Base-by-base conservation (phyloP, 2,329 filamentous ascomycete genomes). In the Claviceps africana region DNA sequence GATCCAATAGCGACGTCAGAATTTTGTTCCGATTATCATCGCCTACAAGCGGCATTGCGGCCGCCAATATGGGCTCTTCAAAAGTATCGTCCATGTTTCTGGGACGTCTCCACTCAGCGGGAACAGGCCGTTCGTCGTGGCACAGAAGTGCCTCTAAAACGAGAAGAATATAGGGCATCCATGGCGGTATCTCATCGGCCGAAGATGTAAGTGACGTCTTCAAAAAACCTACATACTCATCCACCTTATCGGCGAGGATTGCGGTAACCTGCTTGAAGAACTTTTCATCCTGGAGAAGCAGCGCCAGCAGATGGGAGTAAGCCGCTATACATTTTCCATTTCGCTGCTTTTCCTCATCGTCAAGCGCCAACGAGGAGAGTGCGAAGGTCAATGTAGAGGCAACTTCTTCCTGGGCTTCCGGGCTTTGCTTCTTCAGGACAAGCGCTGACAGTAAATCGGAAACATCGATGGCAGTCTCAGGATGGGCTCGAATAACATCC, bases 111-210 rank as follows among this genome's bases (percentile, higher is more conserved):
- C 88, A 95, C 56, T 78, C 74, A 28, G 86, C 83, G 54, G 86
- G 79, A 4, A 78, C 72, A 3, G 90, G 89, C 57, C 91, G 83
- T 60, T 88, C 84, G 65, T 97, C 93, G 60, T 95, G 86, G 15
- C 86, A 85, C n/a, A 98, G 73, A 33, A 97, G 74, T 51, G 86
- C 86, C 72, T 99, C 93, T 48, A 97, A 76, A 48, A 98, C 86
- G 17, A 97, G 76, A 35, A 98, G 74, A 33, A 97, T 82, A 61
- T 93, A 90, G 13, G 88, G 86, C 57, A 97, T 85, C 89, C 91
- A 98, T 1, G 88, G 86, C 4, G 89, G 86, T n/a, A 88, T 73
- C 54, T 93, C 86, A 48, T 95, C 87, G 0, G 77, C 72, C 3
- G 85, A 75, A 52, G 83, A 79, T 28, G 82, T 79, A 0, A 80